phyloP scores from a whole-genome alignment of 805 yeast species.

The Cyberlindnera euphorbiae region DNA sequence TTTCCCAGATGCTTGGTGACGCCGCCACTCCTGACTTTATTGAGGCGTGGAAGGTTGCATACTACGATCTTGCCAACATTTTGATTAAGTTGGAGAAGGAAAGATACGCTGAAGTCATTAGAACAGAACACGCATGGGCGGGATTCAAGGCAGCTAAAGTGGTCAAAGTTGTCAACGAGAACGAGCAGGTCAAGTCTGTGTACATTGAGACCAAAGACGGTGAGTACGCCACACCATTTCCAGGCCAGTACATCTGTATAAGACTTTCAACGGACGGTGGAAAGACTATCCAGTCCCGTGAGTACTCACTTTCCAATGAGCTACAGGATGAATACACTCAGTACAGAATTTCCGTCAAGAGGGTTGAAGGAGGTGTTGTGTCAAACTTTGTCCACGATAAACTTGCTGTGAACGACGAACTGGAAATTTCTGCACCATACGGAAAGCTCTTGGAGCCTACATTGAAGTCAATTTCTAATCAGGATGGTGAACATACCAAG shows the following conservation, averaged over 20 bases:
- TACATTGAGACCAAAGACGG: constrained; percentile 44
- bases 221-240: constrained; percentile 28
- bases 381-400: constrained; percentile 46
- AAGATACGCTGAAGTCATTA: constrained; percentile 34
- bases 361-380: constrained; percentile 42
- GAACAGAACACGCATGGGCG: constrained; percentile 43
- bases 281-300: constrained; percentile 44
- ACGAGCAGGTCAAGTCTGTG: constrained; percentile 44
- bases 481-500: constrained; percentile 7
- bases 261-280: constrained; percentile 33
- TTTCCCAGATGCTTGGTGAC: constrained; percentile 49
- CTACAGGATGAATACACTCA: constrained; percentile 27
- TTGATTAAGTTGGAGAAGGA: constrained; percentile 51
- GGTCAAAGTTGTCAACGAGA: constrained; percentile 37
- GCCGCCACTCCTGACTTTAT: constrained; percentile 57
- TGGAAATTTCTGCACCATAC: constrained; percentile 53
- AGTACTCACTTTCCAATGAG: constrained; percentile 50
- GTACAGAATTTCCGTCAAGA: constrained; percentile 56
- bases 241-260: constrained; percentile 38
- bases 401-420: constrained; percentile 41
- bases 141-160: constrained; percentile 53
- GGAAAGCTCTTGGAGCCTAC: constrained; percentile 43
- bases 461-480: constrained; percentile 19
- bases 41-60: constrained; percentile 64
- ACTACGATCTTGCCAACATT: constrained; percentile 55